Evolutionary conservation across 495 filamentous ascomycete genomes (phyloP).

Genomic region (Penicillium angulare): DNA sequence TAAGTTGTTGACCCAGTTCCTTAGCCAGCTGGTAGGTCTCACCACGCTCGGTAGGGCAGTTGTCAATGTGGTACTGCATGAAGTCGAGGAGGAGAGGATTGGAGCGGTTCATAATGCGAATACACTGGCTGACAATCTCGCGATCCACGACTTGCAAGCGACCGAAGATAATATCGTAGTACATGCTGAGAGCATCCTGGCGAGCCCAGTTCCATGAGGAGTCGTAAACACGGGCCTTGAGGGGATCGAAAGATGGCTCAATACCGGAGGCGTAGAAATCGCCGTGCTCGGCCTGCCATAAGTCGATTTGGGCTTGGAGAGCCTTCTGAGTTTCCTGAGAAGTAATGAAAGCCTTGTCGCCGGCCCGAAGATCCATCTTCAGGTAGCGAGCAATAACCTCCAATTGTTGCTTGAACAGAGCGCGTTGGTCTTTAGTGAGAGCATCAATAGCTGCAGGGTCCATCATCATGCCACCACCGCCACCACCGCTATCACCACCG

Average conservation of each 20-base stretch:
- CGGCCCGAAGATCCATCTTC: slow-evolving; percentile 92
- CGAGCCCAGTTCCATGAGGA: slow-evolving; percentile 99
- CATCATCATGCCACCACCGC: slow-evolving; percentile 91
- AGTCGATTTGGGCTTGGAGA: slow-evolving; percentile 87
- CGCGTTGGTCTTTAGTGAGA: slow-evolving; percentile 90
- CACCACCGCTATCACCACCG: slow-evolving; percentile 70
- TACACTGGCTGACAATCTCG: slow-evolving; percentile 97
- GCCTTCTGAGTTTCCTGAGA: slow-evolving; percentile 81
- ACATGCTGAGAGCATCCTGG: slow-evolving; percentile 97
- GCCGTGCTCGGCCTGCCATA: slow-evolving; percentile 94
- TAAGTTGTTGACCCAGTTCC: slow-evolving; percentile 89
- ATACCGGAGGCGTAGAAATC: slow-evolving; percentile 95
- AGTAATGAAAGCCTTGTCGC: slow-evolving; percentile 86
- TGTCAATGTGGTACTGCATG: slow-evolving; percentile 99
- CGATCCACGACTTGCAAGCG: slow-evolving; percentile 89
- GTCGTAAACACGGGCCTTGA: slow-evolving; percentile 96
- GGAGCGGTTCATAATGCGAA: slow-evolving; percentile 98
- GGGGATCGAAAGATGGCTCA: slow-evolving; percentile 84
- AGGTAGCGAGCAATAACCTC: slow-evolving; percentile 93
- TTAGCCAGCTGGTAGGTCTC: slow-evolving; percentile 98
- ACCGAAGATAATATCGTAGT: slow-evolving; percentile 98
- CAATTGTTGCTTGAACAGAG: slow-evolving; percentile 95
- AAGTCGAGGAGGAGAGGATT: slow-evolving; percentile 95
- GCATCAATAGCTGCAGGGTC: slow-evolving; percentile 96
- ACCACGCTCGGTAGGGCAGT: slow-evolving; percentile 93